Base-by-base conservation (phyloP, 805 yeast species). In the Aciculoconidium aculeatum region DNA sequence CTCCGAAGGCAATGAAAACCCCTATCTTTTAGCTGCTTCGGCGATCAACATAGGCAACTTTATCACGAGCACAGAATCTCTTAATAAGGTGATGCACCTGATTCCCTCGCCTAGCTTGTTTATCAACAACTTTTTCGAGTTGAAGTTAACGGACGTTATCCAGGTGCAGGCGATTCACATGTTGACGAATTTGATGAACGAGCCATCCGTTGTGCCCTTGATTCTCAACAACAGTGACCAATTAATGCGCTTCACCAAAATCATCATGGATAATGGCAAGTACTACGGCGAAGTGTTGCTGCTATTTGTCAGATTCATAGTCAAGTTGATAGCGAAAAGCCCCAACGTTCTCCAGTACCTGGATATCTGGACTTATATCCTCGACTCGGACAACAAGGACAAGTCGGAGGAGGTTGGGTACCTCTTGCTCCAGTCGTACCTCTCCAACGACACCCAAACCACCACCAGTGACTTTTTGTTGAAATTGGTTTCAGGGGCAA, bases 141-240 rank as follows among this genome's bases (percentile, higher is more conserved):
- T 36, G 15, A 29, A 30, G 2, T 46, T 55, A 32, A 43, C 41
- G 15, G 69, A 64, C 32, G 47, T 62, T 5, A 47, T 63, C 5
- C 67, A 59, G 31, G 46, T 44, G 32, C 70, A 64, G 39, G 45
- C 56, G 5, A 40, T 55, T 25, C 69, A 64, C 37, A 34, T 58
- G 33, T 39, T 62, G 27, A 56, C 45, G 25, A 58, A 62, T 35
- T 23, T 53, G 15, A 28, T 61, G 35, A 42, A 28, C 1, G 36
- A 43, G 47, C 23, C 8, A 13, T 26, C 24, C 26, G 21, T 31
- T 15, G 8, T 15, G 4, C 19, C 23, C 3, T 32, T 47, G 3
- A 15, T 47, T 3, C 33, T 32, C 6, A 45, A 54, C 20, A 28
- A 40, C 15, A 24, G 26, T n/a, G 7, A 25, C 3, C 17, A 31